A percentile compares a stretch with the other conserved stretches of the same genome.
phyloP scores from a whole-genome alignment of 2,329 filamentous ascomycete species.

The Pezicula rhizophila region DNA sequence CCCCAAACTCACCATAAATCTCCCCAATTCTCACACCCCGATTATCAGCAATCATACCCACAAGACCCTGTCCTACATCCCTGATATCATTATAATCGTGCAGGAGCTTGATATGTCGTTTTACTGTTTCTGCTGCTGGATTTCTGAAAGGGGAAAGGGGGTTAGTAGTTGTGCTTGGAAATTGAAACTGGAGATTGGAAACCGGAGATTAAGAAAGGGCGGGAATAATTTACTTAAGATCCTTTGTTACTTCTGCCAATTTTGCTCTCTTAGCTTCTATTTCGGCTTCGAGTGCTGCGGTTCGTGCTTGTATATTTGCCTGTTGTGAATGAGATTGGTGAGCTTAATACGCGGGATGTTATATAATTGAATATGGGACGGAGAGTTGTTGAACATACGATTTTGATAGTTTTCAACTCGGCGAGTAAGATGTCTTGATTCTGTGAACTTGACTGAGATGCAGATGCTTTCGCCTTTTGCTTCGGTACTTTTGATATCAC shows the following conservation, averaged over 20 bases:
- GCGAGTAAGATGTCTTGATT: conserved; percentile 19
- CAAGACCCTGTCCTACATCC: conserved; percentile 59
- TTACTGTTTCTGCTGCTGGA: conserved; percentile 42
- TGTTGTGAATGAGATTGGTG: conserved; percentile 3
- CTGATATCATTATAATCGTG: conserved; percentile 68
- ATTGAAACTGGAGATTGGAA: not conserved
- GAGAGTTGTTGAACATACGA: conserved; percentile 14
- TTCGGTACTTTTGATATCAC: not conserved
- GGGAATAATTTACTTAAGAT: conserved; percentile 23
- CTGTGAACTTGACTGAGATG: conserved; percentile 6
- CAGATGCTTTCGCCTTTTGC: not conserved
- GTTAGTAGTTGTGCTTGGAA: not conserved
- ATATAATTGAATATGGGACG: not conserved
- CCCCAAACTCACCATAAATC: conserved; percentile 29
- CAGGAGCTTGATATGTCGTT: conserved; percentile 57
- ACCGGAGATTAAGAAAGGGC: not conserved
- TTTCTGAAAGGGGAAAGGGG: conserved; percentile 4
- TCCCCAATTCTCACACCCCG: conserved; percentile 40
- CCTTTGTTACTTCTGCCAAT: conserved; percentile 29
- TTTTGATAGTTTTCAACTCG: conserved; percentile 25
- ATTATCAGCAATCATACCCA: conserved; percentile 62
- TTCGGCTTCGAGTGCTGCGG: conserved; percentile 35
- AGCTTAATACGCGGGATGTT: conserved; percentile 23
- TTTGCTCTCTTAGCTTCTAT: conserved; percentile 24
- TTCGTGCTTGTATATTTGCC: conserved; percentile 35